These are phyloP conservation scores for Trifolium subterraneum DNA, from an alignment of 306 rosid species.

Conservation along the genomic window DNA sequence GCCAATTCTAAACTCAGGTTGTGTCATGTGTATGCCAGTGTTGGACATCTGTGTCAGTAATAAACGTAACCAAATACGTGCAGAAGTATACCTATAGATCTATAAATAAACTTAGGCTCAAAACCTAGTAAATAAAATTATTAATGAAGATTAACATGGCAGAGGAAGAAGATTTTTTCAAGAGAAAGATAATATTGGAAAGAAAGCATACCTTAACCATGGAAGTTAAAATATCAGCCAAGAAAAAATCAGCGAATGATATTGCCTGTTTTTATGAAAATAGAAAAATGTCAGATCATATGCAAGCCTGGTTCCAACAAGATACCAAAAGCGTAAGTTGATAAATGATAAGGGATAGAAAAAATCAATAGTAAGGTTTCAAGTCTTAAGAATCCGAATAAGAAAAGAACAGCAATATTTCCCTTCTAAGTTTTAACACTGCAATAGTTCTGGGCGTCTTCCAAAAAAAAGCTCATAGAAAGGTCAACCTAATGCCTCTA, in stretches of 20 bases:
- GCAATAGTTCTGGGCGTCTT: constrained; percentile 26
- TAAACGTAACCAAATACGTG: constrained; percentile 24
- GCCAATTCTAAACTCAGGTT: too few relatives aligned
- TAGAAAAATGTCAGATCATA: constrained; percentile 39
- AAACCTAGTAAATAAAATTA: constrained; percentile 28
- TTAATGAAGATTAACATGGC: constrained; percentile 35
- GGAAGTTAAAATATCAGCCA: constrained; percentile 97
- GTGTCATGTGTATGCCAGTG: constrained; percentile 28
- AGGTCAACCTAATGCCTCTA: constrained; percentile 36
- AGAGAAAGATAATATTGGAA: constrained; percentile 30
- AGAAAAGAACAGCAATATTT: constrained; percentile 21
- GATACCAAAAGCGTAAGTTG: constrained; percentile 29
- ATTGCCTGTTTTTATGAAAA: constrained; percentile 75
- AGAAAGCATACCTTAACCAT: constrained; percentile 82
- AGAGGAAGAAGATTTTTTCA: constrained; percentile 28
- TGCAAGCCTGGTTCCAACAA: constrained; percentile 37
- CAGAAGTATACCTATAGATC: background rate
- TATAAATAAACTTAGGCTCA: constrained; percentile 19
- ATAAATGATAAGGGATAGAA: constrained; percentile 13
- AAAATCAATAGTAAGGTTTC: constrained; percentile 7
- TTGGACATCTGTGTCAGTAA: constrained; percentile 20
- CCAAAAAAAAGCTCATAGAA: constrained; percentile 33
- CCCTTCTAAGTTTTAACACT: constrained; percentile 26
- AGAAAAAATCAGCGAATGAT: constrained; percentile 88
- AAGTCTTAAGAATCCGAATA: constrained; percentile 4